Percentiles rank a stretch among this genome's conserved stretches.
phyloP scores from a whole-genome alignment of 257 asterid genomes.

The Vinca minor region DNA sequence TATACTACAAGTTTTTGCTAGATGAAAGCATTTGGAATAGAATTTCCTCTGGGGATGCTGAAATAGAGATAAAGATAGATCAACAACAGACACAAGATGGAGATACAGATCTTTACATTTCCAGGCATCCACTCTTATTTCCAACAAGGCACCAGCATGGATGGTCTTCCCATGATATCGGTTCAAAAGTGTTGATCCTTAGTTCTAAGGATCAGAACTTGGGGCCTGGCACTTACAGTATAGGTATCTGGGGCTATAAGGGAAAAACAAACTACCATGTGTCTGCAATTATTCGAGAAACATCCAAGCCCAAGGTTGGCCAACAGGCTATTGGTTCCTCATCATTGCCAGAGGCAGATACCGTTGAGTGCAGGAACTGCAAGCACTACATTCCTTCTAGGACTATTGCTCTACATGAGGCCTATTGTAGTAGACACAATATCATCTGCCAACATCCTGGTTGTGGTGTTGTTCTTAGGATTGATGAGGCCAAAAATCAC shows the following conservation, averaged over 20 bases:
- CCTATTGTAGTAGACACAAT: slow-evolving; percentile 82
- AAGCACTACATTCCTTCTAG: slow-evolving; percentile 65
- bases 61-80: slow-evolving; percentile 52
- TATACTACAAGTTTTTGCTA: slow-evolving; percentile 61
- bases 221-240: slow-evolving; percentile 54
- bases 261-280: slow-evolving; percentile 52
- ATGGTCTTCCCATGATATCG: slow-evolving; percentile 92
- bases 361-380: slow-evolving; percentile 71
- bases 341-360: slow-evolving; percentile 41
- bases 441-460: slow-evolving; percentile 56
- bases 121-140: slow-evolving; percentile 81
- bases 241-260: slow-evolving; percentile 83
- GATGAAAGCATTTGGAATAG: slow-evolving; percentile 45
- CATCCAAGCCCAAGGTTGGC: slow-evolving; percentile 43
- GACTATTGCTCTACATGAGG: slow-evolving; percentile 76
- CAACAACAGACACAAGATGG: slow-evolving; percentile 61
- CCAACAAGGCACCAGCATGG: slow-evolving; percentile 80
- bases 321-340: slow-evolving; percentile 46
- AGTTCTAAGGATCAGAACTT: slow-evolving; percentile 54
- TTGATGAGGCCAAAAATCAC: slow-evolving; percentile 67
- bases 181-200: slow-evolving; percentile 69
- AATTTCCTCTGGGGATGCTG: slow-evolving; percentile 44
- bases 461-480: slow-evolving; percentile 81
- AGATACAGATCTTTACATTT: slow-evolving; percentile 75
- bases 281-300: slow-evolving; percentile 44